These are phyloP conservation scores for Lachnellula hyalina DNA, from an alignment of 2,329 filamentous ascomycete species.

Conservation along the genomic window DNA sequence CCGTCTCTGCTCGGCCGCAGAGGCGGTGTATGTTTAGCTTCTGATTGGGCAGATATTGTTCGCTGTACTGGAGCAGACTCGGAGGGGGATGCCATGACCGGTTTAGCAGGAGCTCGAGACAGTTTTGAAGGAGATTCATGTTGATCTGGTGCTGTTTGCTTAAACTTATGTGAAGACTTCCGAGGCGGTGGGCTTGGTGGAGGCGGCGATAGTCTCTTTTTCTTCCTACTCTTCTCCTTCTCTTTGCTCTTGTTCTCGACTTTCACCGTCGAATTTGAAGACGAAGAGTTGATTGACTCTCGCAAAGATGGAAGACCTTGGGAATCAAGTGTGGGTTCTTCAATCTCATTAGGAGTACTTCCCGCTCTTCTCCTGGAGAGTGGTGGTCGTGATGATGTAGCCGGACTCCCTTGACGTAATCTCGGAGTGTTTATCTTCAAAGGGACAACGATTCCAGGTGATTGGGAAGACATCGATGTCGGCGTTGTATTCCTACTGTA, in stretches of 20 bases:
- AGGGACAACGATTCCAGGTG: slow-evolving; percentile 53
- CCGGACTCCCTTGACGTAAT: slow-evolving; percentile 49
- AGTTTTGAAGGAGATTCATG: slow-evolving; percentile 37
- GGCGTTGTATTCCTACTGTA: slow-evolving; percentile 76
- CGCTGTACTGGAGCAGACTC: slow-evolving; percentile 14
- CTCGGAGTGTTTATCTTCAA: slow-evolving; percentile 38
- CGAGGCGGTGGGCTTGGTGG: slow-evolving; percentile 58
- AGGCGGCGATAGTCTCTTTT: slow-evolving; percentile 40
- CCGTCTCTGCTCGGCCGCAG: slow-evolving; percentile 64
- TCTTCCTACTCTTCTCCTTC: slow-evolving; percentile 35
- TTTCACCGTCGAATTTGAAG: slow-evolving; percentile 63
- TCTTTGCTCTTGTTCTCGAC: slow-evolving; percentile 37
- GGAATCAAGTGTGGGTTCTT: slow-evolving; percentile 42
- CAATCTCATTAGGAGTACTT: slow-evolving; percentile 48
- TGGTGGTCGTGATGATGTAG: slow-evolving; percentile 49
- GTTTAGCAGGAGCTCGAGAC: slow-evolving; percentile 30
- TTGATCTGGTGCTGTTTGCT: slow-evolving; percentile 32
- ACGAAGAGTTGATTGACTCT: slow-evolving; percentile 67
- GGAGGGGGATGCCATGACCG: slow-evolving; percentile 21
- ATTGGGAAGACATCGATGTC: slow-evolving; percentile 72
- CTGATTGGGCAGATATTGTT: slow-evolving; percentile 6
- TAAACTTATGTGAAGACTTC: slow-evolving; percentile 55
- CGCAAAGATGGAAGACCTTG: slow-evolving; percentile 60
- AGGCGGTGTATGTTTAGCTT: slow-evolving; percentile 38
- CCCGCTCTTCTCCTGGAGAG: slow-evolving; percentile 53